A percentile compares a stretch with the other conserved stretches of the same genome.
These are phyloP conservation scores for Parasitella parasitica DNA, from an alignment of 371 early-diverging fungal genomes.

Conservation along the genomic window DNA sequence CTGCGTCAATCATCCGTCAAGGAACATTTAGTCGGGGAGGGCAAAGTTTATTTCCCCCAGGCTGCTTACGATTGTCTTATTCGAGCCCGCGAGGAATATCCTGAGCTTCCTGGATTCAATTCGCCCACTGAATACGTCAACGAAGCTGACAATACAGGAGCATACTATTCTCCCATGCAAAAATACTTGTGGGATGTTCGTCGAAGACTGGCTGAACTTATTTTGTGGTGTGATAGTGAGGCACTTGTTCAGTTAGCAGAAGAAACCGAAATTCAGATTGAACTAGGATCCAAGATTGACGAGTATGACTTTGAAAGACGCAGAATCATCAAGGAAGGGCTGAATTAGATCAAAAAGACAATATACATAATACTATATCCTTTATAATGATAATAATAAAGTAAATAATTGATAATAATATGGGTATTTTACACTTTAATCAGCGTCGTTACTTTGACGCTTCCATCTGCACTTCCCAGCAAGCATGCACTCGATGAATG, in stretches of 20 bases:
- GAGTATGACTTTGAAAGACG: conserved; percentile 26
- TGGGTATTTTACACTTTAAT: conserved; percentile 44
- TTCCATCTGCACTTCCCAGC: conserved; percentile 57
- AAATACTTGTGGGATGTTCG: conserved; percentile 51
- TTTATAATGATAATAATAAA: background rate
- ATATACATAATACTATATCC: background rate
- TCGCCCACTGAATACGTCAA: conserved; percentile 37
- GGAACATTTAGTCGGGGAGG: conserved; percentile 24
- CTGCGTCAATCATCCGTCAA: conserved; percentile 24
- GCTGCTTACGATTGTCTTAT: conserved; percentile 38
- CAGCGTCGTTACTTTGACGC: conserved; percentile 54
- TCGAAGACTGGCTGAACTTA: conserved; percentile 11
- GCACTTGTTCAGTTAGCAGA: conserved; percentile 2
- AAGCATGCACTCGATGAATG: conserved; percentile 56
- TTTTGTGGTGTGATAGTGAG: conserved; percentile 24
- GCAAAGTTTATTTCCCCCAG: conserved; percentile 47
- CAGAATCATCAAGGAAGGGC: conserved; percentile 12
- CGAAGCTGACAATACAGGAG: conserved; percentile 44
- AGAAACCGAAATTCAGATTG: conserved; percentile 17
- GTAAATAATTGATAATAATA: background rate
- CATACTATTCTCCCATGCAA: conserved; percentile 51
- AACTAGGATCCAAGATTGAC: conserved; percentile 17
- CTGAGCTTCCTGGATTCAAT: conserved; percentile 37
- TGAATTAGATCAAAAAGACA: background rate
- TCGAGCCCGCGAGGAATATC: conserved; percentile 39